Conservation (phyloP, 768 basidiomycete species). For the Clavulina sp. region DNA sequence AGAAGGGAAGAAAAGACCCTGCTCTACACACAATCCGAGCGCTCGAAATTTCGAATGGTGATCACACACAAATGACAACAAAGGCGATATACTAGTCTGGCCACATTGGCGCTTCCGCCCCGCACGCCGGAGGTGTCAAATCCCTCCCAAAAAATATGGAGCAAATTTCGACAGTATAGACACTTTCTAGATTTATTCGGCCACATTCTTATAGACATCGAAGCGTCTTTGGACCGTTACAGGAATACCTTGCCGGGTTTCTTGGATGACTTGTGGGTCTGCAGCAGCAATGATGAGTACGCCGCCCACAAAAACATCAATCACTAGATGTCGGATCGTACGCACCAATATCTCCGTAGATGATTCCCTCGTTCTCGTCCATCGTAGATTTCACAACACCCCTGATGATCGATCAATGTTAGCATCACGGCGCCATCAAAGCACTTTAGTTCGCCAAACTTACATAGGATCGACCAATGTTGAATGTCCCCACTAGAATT, state of each 20-base stretch:
- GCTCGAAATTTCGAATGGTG: too few relatives aligned
- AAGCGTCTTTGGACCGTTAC: constrained; percentile 85
- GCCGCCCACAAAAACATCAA: constrained; percentile 10
- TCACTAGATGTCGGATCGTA: constrained; percentile 8
- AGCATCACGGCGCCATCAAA: not conserved
- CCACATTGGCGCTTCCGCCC: too few relatives aligned
- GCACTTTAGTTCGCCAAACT: constrained; percentile 16
- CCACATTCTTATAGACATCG: constrained; percentile 74
- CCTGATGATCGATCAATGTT: constrained; percentile 24
- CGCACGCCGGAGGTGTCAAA: too few relatives aligned
- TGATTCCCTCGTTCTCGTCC: constrained; percentile 56
- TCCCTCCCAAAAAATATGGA: too few relatives aligned
- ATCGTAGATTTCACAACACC: constrained; percentile 60
- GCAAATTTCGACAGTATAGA: too few relatives aligned
- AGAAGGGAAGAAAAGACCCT: too few relatives aligned
- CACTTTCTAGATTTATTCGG: too few relatives aligned
- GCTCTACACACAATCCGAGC: too few relatives aligned
- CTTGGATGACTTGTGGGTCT: constrained; percentile 46
- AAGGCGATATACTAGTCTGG: too few relatives aligned
- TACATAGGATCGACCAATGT: constrained; percentile 84
- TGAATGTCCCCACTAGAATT: constrained; percentile 81
- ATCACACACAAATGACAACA: too few relatives aligned
- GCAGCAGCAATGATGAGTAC: constrained; percentile 6
- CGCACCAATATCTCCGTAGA: constrained; percentile 71
- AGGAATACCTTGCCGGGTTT: constrained; percentile 68